phyloP scores from a whole-genome alignment of 306 rosid species.

The Trichosanthes truncata region DNA sequence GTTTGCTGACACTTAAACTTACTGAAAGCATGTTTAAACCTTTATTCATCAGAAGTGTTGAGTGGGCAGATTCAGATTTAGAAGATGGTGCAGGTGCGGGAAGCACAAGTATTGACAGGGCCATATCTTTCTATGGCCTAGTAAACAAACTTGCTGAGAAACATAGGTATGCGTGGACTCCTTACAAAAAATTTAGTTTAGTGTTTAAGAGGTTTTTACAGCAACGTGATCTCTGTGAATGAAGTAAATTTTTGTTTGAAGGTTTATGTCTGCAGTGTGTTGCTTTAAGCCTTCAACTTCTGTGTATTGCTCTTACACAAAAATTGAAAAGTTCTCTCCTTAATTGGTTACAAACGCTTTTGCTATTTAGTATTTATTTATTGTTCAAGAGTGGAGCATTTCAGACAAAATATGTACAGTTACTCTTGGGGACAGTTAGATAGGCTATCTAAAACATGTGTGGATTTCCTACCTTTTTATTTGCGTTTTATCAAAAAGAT shows the following conservation, averaged over 20 bases:
- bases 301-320: not conserved
- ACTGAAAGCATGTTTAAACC: constrained; percentile 90
- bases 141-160: constrained; percentile 68
- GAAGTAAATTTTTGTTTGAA: not conserved
- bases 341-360: not conserved
- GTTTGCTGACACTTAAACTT: constrained; percentile 66
- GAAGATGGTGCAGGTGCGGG: constrained; percentile 34
- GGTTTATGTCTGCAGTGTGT: not conserved
- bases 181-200: not conserved
- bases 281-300: not conserved
- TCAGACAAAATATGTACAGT: not conserved
- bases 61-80: constrained; percentile 72
- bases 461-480: not conserved
- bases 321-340: not conserved
- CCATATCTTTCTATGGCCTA: constrained; percentile 79
- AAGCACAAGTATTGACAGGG: constrained; percentile 43
- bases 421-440: not conserved
- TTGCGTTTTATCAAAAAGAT: not conserved
- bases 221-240: not conserved
- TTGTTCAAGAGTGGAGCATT: not conserved
- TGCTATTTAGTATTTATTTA: not conserved
- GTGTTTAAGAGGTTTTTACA: not conserved
- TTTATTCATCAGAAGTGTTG: constrained; percentile 70
- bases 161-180: constrained; percentile 62
- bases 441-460: not conserved